Percentiles rank a stretch among this genome's conserved stretches.
Evolutionary conservation across 352 stramenopile genomes (phyloP).

Genomic region (Phytophthora rubi): DNA sequence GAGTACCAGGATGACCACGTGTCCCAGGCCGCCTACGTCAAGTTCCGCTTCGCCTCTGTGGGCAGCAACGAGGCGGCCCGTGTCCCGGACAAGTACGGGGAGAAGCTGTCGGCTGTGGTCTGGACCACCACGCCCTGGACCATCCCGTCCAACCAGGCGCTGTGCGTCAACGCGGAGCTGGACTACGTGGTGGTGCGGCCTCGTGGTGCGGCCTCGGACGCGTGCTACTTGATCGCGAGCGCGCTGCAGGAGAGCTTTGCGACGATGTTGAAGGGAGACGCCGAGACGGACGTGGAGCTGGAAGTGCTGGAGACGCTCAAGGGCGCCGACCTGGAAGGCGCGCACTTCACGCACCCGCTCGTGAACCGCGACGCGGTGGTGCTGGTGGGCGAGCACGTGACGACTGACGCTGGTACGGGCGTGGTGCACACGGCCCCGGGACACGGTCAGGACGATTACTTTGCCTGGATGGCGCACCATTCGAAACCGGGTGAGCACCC

Average conservation of each 20-base stretch:
- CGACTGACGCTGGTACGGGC: slow-evolving; percentile 96
- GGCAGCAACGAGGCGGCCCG: slow-evolving; percentile 34
- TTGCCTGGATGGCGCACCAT: slow-evolving; percentile 75
- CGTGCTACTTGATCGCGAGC: slow-evolving; percentile 69
- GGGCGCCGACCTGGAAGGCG: slow-evolving; percentile 59
- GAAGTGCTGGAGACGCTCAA: slow-evolving; percentile 69
- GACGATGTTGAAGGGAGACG: slow-evolving; percentile 19
- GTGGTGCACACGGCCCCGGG: slow-evolving; percentile 99
- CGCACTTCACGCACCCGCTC: slow-evolving; percentile 91
- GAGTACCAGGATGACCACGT: slow-evolving; percentile 98
- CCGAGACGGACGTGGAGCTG: slow-evolving; percentile 33
- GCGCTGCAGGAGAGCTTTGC: slow-evolving; percentile 63
- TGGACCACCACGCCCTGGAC: slow-evolving; percentile 99
- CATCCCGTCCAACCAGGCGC: slow-evolving; percentile 97
- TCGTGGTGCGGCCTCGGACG: slow-evolving; percentile 25
- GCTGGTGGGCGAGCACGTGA: slow-evolving; percentile 97
- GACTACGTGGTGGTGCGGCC: slow-evolving; percentile 93
- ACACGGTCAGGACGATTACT: slow-evolving; percentile 97
- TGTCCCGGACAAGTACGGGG: slow-evolving; percentile 45
- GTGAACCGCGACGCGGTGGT: slow-evolving; percentile 83
- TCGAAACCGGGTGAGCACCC: slow-evolving; percentile 36
- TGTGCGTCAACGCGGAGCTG: slow-evolving; percentile 95
- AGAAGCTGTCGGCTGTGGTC: slow-evolving; percentile 79
- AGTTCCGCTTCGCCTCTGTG: slow-evolving; percentile 69
- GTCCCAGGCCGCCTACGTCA: slow-evolving; percentile 96